phyloP scores from a whole-genome alignment of 1,139 yeast species.

The Diutina rugosa region DNA sequence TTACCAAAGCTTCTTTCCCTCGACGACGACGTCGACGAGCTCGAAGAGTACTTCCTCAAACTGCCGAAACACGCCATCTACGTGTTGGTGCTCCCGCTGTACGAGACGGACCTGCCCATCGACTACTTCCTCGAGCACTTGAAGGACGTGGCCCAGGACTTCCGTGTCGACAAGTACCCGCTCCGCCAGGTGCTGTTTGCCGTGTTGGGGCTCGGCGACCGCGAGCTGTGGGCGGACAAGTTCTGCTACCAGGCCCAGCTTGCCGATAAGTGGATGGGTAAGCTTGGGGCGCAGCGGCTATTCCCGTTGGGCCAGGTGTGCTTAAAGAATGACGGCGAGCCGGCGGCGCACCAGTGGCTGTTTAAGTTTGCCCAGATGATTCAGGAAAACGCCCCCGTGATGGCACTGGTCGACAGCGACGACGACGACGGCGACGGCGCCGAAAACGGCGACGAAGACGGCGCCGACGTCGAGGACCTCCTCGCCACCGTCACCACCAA shows the following conservation, averaged over 20 bases:
- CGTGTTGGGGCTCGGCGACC: constrained; percentile 80
- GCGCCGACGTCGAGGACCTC: constrained; percentile 24
- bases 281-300: constrained; percentile 73
- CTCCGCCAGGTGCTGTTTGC: constrained; percentile 53
- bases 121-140: constrained; percentile 78
- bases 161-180: constrained; percentile 76
- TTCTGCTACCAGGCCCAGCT: constrained; percentile 78
- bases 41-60: constrained; percentile 68
- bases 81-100: constrained; percentile 72
- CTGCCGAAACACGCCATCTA: constrained; percentile 48
- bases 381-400: constrained; percentile 7
- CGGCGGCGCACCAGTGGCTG: constrained; percentile 54
- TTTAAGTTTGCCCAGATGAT: constrained; percentile 45
- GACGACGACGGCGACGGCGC: constrained; percentile 31
- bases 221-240: constrained; percentile 69
- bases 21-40: constrained; percentile 72
- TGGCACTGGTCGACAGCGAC: constrained; percentile 18
- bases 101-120: constrained; percentile 85
- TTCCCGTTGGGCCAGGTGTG: constrained; percentile 83
- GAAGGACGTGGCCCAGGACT: constrained; percentile 72
- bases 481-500: constrained; percentile 36
- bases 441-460: constrained; percentile 13
- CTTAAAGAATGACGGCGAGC: constrained; percentile 58
- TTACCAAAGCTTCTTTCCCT: constrained; percentile 51
- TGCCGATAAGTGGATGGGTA: constrained; percentile 67